A percentile compares a stretch with the other conserved stretches of the same genome.
These are phyloP conservation scores for Euphrasia confusa DNA, from an alignment of 257 asterid genomes.

Conservation along the genomic window DNA sequence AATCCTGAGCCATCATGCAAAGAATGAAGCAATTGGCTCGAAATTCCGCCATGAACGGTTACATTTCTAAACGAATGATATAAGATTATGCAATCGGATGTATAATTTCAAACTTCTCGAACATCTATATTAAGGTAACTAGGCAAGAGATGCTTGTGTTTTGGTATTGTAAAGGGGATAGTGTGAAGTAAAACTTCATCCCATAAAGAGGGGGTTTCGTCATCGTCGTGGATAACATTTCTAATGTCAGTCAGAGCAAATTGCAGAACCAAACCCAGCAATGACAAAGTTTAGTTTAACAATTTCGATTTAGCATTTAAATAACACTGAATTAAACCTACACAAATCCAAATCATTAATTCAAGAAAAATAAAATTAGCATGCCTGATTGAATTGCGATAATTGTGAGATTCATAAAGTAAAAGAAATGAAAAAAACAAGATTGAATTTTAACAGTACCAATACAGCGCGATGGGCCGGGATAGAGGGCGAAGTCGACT, in stretches of 20 bases:
- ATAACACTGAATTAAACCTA: not conserved
- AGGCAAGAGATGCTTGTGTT: not conserved
- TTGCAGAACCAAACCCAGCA: not conserved
- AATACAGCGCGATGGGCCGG: constrained; percentile 79
- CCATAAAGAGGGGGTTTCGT: not conserved
- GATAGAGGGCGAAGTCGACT: constrained; percentile 39
- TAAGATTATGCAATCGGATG: no score
- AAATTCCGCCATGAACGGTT: no score
- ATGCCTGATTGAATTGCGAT: not conserved
- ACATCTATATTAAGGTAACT: no score
- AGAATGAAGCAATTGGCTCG: no score
- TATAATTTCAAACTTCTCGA: no score
- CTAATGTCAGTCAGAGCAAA: not conserved
- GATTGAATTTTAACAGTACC: constrained; percentile 30
- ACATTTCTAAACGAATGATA: no score
- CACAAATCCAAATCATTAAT: no score
- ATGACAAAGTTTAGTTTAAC: not conserved
- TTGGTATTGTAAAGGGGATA: no score
- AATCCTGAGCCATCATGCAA: no score
- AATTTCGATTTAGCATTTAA: not conserved
- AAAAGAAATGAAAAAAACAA: not conserved
- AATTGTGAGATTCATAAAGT: not conserved
- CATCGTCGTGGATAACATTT: not conserved
- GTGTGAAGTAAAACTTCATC: not conserved
- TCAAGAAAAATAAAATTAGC: no score